Percentiles rank a stretch among this genome's conserved stretches.
phyloP scores from a whole-genome alignment of 148 eudicot genomes.

The Salicornia ramosissima region DNA sequence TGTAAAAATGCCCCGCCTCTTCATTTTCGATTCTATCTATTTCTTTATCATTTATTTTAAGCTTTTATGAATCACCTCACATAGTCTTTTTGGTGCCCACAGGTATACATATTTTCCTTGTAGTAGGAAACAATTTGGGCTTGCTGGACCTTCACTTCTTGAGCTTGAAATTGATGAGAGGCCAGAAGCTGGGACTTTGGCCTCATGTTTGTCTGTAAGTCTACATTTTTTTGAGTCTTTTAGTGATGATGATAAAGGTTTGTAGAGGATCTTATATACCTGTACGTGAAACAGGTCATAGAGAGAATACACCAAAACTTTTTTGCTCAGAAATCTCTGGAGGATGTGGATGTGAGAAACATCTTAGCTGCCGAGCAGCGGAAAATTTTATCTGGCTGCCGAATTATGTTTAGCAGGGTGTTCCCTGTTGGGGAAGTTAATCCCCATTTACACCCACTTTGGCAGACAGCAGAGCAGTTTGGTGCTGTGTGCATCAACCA shows the following conservation, averaged over 20 bases:
- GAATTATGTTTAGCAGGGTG: constrained; percentile 83
- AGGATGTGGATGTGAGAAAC: constrained; percentile 89
- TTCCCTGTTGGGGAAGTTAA: constrained; percentile 86
- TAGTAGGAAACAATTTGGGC: constrained; percentile 97
- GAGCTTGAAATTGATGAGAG: constrained; percentile 96
- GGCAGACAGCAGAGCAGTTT: constrained; percentile 98
- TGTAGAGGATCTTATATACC: constrained; percentile 3
- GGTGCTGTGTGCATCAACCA: constrained; percentile 91
- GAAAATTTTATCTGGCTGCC: constrained; percentile 77
- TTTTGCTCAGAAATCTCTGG: constrained; percentile 60
- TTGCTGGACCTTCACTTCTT: constrained; percentile 95
- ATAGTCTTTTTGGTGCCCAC: constrained; percentile 15
- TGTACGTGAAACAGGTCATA: constrained; percentile 55
- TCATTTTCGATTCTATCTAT: background rate
- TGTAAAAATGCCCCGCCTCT: background rate
- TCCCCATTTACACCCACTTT: constrained; percentile 84
- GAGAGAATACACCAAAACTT: constrained; percentile 81
- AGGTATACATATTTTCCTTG: constrained; percentile 95
- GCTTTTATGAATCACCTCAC: constrained; percentile 8
- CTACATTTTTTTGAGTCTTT: background rate
- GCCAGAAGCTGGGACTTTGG: constrained; percentile 90
- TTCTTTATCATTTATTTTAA: too few species aligned
- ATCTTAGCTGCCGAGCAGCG: constrained; percentile 86
- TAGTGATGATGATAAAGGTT: background rate
- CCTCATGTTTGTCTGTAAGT: constrained; percentile 82